Conservation (phyloP, 495 filamentous ascomycete genomes). For the Penicillium paxilli region DNA sequence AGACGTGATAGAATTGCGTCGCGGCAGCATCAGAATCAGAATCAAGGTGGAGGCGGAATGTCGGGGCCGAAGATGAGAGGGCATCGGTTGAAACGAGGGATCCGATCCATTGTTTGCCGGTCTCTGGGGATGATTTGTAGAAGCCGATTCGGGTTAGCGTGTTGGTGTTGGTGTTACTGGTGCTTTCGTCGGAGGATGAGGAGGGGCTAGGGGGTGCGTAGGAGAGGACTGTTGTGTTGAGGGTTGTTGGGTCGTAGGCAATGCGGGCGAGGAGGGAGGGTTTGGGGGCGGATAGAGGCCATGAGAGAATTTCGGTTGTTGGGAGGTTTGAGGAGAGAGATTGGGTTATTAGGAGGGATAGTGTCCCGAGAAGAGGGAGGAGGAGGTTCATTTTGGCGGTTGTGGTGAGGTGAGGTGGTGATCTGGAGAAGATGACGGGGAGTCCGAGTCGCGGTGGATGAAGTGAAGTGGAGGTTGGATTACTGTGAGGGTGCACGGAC, state of each 20-base stretch:
- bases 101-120: conserved; percentile 42
- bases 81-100: conserved; percentile 38
- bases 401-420: neutral
- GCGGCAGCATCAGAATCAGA: too few relatives aligned
- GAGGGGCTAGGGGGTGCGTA: conserved; percentile 33
- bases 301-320: conserved; percentile 39
- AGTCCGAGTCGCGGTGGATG: too few relatives aligned
- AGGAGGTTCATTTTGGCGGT: conserved; percentile 26
- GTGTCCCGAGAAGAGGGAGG: conserved; percentile 13
- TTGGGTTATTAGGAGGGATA: conserved; percentile 16
- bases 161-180: too few relatives aligned
- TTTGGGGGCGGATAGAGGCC: conserved; percentile 34
- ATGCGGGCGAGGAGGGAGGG: conserved; percentile 43
- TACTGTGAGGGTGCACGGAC: neutral
- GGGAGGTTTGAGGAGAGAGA: conserved; percentile 18
- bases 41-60: conserved; percentile 37
- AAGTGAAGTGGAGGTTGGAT: neutral
- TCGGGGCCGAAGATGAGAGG: conserved; percentile 29
- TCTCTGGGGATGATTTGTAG: conserved; percentile 26
- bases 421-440: neutral
- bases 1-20: conserved; percentile 43
- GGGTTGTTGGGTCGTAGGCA: conserved; percentile 35
- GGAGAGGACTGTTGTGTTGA: conserved; percentile 33
- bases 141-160: conserved; percentile 39
- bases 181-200: too few relatives aligned